Conservation (phyloP, 495 filamentous ascomycete genomes). For the Cairneyella variabilis region DNA sequence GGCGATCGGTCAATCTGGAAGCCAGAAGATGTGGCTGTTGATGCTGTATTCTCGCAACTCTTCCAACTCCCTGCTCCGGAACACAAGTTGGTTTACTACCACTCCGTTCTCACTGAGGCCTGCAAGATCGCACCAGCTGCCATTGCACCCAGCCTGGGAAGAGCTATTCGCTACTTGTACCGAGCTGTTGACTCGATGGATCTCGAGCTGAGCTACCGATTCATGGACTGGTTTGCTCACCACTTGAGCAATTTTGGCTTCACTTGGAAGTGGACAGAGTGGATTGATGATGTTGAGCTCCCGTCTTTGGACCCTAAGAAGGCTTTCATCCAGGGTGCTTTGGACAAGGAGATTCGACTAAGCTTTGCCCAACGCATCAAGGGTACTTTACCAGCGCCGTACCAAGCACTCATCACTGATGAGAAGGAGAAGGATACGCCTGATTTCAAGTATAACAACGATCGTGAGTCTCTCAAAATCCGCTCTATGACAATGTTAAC, state of each 20-base stretch:
- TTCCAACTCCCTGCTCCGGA: slow-evolving; percentile 83
- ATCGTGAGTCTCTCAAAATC: slow-evolving; percentile 51
- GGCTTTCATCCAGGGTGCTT: slow-evolving; percentile 81
- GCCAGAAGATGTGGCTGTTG: slow-evolving; percentile 94
- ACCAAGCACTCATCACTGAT: slow-evolving; percentile 74
- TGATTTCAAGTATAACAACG: slow-evolving; percentile 83
- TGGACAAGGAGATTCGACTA: slow-evolving; percentile 96
- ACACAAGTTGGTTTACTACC: slow-evolving; percentile 96
- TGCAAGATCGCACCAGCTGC: slow-evolving; percentile 95
- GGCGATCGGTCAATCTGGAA: slow-evolving; percentile 82
- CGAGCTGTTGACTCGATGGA: slow-evolving; percentile 76
- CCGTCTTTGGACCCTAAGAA: slow-evolving; percentile 79
- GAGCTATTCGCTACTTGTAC: slow-evolving; percentile 91
- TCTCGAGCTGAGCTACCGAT: slow-evolving; percentile 79
- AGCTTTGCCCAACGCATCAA: slow-evolving; percentile 96
- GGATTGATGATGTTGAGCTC: slow-evolving; percentile 82
- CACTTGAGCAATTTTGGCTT: slow-evolving; percentile 99
- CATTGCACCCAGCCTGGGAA: slow-evolving; percentile 89
- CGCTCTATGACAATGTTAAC: slow-evolving; percentile 15
- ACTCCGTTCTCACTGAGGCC: slow-evolving; percentile 86
- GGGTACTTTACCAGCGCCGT: slow-evolving; percentile 83
- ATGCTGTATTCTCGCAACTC: slow-evolving; percentile 93
- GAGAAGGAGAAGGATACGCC: slow-evolving; percentile 91
- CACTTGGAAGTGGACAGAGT: slow-evolving; percentile 99
- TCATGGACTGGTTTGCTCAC: slow-evolving; percentile 97